A percentile compares a stretch with the other conserved stretches of the same genome.
phyloP scores from a whole-genome alignment of 192 early-diverging fungal genomes.

The Coemansia sp. region DNA sequence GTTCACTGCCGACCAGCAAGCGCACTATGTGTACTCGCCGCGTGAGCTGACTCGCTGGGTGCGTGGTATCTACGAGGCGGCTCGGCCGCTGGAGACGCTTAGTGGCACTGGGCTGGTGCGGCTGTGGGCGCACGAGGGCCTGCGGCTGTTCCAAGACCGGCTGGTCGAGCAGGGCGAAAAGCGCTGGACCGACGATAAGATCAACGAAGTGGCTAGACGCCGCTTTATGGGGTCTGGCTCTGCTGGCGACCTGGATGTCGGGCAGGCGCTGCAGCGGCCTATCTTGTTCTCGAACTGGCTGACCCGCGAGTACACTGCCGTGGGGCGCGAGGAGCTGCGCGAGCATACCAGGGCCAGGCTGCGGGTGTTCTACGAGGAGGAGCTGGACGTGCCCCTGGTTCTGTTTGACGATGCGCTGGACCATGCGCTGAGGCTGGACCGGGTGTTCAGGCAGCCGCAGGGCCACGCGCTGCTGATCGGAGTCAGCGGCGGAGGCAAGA shows the following conservation, averaged over 20 bases:
- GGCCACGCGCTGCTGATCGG: slow-evolving; percentile 98
- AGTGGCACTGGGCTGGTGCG: slow-evolving; percentile 86
- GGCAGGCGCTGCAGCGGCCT: slow-evolving; percentile 82
- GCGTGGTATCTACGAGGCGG: slow-evolving; percentile 95
- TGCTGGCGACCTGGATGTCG: not conserved
- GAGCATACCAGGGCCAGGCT: slow-evolving; percentile 93
- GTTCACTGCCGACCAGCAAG: slow-evolving; percentile 98
- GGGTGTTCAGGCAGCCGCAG: slow-evolving; percentile 97
- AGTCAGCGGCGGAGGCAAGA: slow-evolving; percentile 97
- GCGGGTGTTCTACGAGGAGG: slow-evolving; percentile 99
- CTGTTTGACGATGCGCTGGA: slow-evolving; percentile 98
- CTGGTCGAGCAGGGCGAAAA: slow-evolving; percentile 87
- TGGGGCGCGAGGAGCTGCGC: slow-evolving; percentile 85
- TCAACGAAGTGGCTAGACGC: slow-evolving; percentile 79
- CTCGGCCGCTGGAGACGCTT: slow-evolving; percentile 80
- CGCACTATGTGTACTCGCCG: slow-evolving; percentile 99
- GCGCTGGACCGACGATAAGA: slow-evolving; percentile 86
- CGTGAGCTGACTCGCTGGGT: slow-evolving; percentile 99
- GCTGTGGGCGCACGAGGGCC: slow-evolving; percentile 97
- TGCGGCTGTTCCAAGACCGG: slow-evolving; percentile 98
- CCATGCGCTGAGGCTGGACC: slow-evolving; percentile 96
- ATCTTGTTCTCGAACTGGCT: slow-evolving; percentile 99
- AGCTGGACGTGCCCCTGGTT: slow-evolving; percentile 95
- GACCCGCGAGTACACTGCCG: slow-evolving; percentile 89
- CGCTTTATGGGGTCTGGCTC: slow-evolving; percentile 68